Base-by-base conservation (phyloP, 352 stramenopile genomes). In the Paralagenidium karlingii region DNA sequence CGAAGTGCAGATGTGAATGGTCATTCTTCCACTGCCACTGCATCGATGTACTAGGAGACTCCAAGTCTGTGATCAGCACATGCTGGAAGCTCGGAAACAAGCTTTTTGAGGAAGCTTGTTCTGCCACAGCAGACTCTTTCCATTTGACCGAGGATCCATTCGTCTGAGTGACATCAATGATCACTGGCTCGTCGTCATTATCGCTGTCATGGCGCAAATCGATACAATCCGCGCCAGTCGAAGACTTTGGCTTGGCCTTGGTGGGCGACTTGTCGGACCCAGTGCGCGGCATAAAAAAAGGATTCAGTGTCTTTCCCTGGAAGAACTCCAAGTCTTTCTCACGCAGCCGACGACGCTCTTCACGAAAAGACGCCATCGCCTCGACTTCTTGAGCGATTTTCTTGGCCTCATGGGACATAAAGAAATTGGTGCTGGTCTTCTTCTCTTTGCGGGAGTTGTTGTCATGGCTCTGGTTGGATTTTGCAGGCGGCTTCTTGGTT, bases 261-360 rank as follows among this genome's bases (percentile, higher is more conserved):
- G n/a, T n/a, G n/a, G n/a, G n/a, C n/a, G n/a, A n/a, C n/a, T n/a
- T n/a, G n/a, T n/a, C n/a, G n/a, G n/a, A n/a, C n/a, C n/a, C n/a
- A n/a, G n/a, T n/a, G n/a, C n/a, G 65, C 7, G 60, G 50, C 24
- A 82, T 57, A 40, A 87, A 87, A 38, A 87, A 87, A 11, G 74
- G 66, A 22, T 83, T 84, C 9, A 63, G 51, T 2, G 43, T 55
- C 21, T 67, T 67, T 8, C 63, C 65, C n/a, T 51, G 60, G 30
- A 83, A 87, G 40, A 85, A 87, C 18, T 57, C 68, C 13, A 71
- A 43, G 45, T 87, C 74, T 13, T 76, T 75, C 37, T 87, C 74
- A 5, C 74, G 69, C 16, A 67, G 65, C 41, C 73, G 53, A 2
- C 66, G 60, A 30, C 84, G 46, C 26, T 87, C 58, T 28, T 83